A percentile compares a stretch with the other conserved stretches of the same genome.
These are phyloP conservation scores for Tetracladium setigerum DNA, from an alignment of 495 filamentous ascomycete genomes.

Conservation along the genomic window DNA sequence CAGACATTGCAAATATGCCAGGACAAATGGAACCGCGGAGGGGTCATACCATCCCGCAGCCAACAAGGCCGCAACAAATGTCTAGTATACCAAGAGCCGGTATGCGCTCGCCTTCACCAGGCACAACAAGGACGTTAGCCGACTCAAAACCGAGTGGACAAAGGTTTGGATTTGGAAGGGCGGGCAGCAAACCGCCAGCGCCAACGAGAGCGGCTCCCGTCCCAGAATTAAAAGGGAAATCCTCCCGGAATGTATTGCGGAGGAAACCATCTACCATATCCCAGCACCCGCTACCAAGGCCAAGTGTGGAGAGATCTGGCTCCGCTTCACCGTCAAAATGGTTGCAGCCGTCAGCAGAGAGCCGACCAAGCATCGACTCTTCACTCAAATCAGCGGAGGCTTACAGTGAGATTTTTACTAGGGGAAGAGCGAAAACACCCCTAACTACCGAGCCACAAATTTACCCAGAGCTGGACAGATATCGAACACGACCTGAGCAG, in stretches of 20 bases:
- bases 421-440: constrained; percentile 3
- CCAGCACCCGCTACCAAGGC: constrained; percentile 21
- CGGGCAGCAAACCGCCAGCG: constrained; percentile 7
- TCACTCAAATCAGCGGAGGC: constrained; percentile 17
- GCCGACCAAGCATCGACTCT: constrained; percentile 25
- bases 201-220: constrained; percentile 1
- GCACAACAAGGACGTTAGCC: constrained; percentile 1
- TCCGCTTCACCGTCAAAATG: constrained; percentile 12
- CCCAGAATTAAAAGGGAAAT: constrained; percentile 20
- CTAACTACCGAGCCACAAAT: constrained; percentile 26
- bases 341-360: constrained; percentile 20
- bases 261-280: constrained; percentile 40
- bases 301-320: constrained; percentile 6
- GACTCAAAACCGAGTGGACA: constrained; percentile 3
- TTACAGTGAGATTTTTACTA: constrained; percentile 21
- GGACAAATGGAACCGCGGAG: constrained; percentile 8
- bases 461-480: constrained; percentile 47
- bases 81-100: constrained; percentile 14
- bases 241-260: constrained; percentile 33
- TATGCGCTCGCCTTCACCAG: constrained; percentile 14
- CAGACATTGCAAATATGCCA: constrained; percentile 13
- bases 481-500: constrained; percentile 29
- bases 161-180: constrained; percentile 18
- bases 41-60: not conserved
- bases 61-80: constrained; percentile 3